phyloP scores from a whole-genome alignment of 495 filamentous ascomycete species.

The Aspergillus bridgeri region DNA sequence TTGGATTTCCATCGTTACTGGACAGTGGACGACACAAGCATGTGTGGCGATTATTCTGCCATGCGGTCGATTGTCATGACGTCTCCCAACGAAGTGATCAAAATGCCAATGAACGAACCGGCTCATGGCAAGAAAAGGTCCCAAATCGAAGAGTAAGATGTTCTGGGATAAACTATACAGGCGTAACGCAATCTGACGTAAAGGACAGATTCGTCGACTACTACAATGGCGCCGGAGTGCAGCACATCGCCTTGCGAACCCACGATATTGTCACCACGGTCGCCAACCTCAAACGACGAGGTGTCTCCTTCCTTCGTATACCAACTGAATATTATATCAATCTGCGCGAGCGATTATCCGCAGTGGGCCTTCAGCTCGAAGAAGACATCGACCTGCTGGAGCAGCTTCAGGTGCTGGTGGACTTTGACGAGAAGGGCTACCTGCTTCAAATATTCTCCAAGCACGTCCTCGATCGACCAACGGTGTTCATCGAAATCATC shows the following conservation, averaged over 20 bases:
- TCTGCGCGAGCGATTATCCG: slow-evolving; percentile 56
- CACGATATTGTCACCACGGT: slow-evolving; percentile 65
- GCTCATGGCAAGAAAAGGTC: slow-evolving; percentile 69
- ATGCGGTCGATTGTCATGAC: slow-evolving; percentile 76
- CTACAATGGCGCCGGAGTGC: slow-evolving; percentile 72
- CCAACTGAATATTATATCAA: slow-evolving; percentile 68
- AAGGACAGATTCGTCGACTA: slow-evolving; percentile 56
- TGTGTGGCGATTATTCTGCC: slow-evolving; percentile 79
- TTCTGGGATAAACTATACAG: no score
- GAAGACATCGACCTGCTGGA: slow-evolving; percentile 65
- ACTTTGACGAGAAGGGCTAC: slow-evolving; percentile 82
- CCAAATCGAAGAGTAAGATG: slow-evolving; percentile 72
- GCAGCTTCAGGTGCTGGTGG: slow-evolving; percentile 57
- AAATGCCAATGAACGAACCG: slow-evolving; percentile 92
- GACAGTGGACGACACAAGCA: slow-evolving; percentile 74
- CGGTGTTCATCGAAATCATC: slow-evolving; percentile 84
- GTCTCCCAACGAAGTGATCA: slow-evolving; percentile 65
- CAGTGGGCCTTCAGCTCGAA: slow-evolving; percentile 41
- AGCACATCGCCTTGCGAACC: slow-evolving; percentile 80
- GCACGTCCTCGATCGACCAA: slow-evolving; percentile 78
- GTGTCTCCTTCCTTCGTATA: slow-evolving; percentile 75
- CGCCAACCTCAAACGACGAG: slow-evolving; percentile 57
- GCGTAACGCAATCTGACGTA: no score
- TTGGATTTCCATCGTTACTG: slow-evolving; percentile 85
- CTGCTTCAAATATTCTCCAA: slow-evolving; percentile 78